Conservation (phyloP, 208 protist genomes). For the Acanthamoeba healyi region DNA sequence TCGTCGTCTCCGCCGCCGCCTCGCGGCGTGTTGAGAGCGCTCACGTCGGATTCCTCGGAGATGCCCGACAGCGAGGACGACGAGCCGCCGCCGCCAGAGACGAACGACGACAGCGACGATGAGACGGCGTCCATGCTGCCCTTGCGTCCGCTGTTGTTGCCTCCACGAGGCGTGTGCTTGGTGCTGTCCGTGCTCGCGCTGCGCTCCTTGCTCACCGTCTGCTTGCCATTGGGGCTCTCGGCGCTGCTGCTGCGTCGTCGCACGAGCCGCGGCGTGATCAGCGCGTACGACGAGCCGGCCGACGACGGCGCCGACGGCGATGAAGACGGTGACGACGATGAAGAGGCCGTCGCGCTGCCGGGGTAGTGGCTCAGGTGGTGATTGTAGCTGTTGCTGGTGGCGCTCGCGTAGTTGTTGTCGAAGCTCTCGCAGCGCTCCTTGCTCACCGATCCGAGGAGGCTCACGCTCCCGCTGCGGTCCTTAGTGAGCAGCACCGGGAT, state of each 20-base stretch:
- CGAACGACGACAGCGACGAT: not conserved
- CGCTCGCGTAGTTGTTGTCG: too few relatives aligned
- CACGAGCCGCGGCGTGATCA: not conserved
- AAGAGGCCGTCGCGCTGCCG: not conserved
- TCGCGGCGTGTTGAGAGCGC: not conserved
- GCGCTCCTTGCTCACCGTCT: not conserved
- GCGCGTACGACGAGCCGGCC: not conserved
- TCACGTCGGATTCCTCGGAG: not conserved
- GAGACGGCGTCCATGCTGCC: conserved; percentile 6
- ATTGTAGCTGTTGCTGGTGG: too few relatives aligned
- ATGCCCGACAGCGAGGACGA: conserved; percentile 22
- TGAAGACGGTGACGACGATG: not conserved
- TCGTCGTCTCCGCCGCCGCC: not conserved
- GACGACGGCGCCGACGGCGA: not conserved
- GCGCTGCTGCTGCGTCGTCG: not conserved
- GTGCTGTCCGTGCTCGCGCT: conserved; percentile 16
- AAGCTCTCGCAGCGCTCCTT: conserved; percentile 34
- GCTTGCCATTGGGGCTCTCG: not conserved
- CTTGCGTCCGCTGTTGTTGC: not conserved
- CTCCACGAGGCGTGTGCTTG: not conserved
- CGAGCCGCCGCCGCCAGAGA: not conserved
- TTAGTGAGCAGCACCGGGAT: not conserved
- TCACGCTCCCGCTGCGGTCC: conserved; percentile 2
- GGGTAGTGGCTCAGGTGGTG: not conserved
- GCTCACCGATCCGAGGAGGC: not conserved